Percentiles rank a stretch among this genome's conserved stretches.
These are phyloP conservation scores for Pichia ethanolica DNA, from an alignment of 805 yeast species.

Conservation along the genomic window DNA sequence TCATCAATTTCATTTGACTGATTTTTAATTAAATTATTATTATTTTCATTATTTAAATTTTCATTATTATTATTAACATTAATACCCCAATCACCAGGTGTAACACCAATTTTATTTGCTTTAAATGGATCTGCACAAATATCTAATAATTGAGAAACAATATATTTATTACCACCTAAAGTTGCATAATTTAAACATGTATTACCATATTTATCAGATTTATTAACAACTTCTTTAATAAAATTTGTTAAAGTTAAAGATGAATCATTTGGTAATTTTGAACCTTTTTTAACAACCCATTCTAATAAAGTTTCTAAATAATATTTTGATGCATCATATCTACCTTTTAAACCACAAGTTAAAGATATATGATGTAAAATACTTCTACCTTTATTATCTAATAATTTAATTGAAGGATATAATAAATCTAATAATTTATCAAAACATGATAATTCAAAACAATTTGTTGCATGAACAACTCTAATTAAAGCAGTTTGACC, in stretches of 20 bases:
- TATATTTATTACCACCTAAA: conserved; percentile 71
- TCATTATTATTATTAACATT: conserved; percentile 25
- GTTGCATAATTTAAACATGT: conserved; percentile 93
- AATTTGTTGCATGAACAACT: conserved; percentile 76
- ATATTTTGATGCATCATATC: conserved; percentile 66
- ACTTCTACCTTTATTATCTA: conserved; percentile 68
- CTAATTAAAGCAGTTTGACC: conserved; percentile 88
- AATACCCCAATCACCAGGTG: conserved; percentile 82
- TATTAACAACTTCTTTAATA: conserved; percentile 68
- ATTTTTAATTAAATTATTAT: too few species aligned
- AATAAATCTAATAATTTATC: conserved; percentile 59
- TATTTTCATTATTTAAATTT: neutral
- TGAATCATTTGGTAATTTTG: conserved; percentile 34
- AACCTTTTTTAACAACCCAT: conserved; percentile 62
- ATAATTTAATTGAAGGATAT: conserved; percentile 62
- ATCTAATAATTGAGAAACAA: conserved; percentile 74
- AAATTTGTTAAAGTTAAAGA: conserved; percentile 47
- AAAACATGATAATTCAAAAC: conserved; percentile 74
- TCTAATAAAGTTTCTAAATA: conserved; percentile 66
- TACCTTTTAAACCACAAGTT: conserved; percentile 69
- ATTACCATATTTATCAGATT: conserved; percentile 90
- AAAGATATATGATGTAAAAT: conserved; percentile 81
- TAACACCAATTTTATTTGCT: conserved; percentile 78
- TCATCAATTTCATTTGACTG: neutral
- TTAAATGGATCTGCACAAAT: conserved; percentile 81